Evolutionary conservation across 2,329 filamentous ascomycete genomes (phyloP), one percentile per base, ranked within the genome.

Genomic region (Sporothrix inflata): DNA sequence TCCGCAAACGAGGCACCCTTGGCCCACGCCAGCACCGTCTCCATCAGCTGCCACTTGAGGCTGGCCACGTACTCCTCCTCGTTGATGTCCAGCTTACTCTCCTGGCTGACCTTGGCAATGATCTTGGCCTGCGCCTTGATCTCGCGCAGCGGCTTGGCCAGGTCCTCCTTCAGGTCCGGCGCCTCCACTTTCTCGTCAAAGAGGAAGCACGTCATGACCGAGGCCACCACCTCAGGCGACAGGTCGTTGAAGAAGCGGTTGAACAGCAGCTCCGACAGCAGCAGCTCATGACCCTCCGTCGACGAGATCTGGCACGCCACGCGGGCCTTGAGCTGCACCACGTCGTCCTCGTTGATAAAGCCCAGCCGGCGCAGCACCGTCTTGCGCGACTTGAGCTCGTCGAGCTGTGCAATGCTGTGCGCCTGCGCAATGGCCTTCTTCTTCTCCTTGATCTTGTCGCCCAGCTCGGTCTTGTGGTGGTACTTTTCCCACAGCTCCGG

Each of bases 241-340:
- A 98, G 85, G 79, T 98, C 94, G 80, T 98, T 99, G 87, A 99
- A 99, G 86, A 98, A 98, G 51, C 94, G 90, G 81, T 98, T 97
- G 82, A 99, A 98, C 0, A 99, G 87, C 38, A 99, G 86, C 81
- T 99, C 96, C 14, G 93, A 94, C 5, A 99, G 87, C 75, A 99
- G 90, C 55, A 99, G 86, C 80, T 99, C 97, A 78, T 99, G 96
- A 47, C 95, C 96, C 76, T 91, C 89, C 1, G 89, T 91, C 0
- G 95, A 97, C 74, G 94, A 97, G 75, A 99, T 98, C 83, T 99
- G 95, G 82, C 96, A 99, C 1, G 96, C 96, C 3, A 98, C 97
- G 71, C 97, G 93, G 12, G 95, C 96, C 84, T 99, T 99, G 78
- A 98, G 88, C 83, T 98, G 92, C 9, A 99, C 94, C 1, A 99